phyloP scores from a whole-genome alignment of 2,329 filamentous ascomycete genomes.

The Torrubiella hemipterigena region DNA sequence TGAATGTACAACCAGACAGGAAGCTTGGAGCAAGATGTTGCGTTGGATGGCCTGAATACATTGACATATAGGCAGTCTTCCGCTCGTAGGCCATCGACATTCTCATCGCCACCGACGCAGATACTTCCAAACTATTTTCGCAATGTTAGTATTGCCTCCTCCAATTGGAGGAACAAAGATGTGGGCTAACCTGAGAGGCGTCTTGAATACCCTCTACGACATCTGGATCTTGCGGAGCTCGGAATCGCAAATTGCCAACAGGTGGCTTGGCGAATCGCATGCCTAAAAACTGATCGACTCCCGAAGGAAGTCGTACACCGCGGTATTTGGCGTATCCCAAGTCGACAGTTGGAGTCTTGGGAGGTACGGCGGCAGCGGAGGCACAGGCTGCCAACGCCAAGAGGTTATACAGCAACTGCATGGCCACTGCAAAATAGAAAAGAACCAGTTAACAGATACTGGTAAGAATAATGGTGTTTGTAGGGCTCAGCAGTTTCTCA shows the following conservation, averaged over 20 bases:
- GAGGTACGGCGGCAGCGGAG: neutral
- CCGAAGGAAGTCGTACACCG: neutral
- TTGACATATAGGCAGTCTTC: neutral
- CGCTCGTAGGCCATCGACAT: neutral
- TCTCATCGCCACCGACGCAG: neutral
- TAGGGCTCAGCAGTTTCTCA: too few species aligned
- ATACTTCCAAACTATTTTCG: neutral
- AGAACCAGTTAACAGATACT: too few species aligned
- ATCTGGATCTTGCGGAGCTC: neutral
- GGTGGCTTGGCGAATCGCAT: neutral
- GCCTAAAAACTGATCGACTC: neutral
- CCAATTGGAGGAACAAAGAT: neutral
- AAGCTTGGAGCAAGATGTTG: neutral
- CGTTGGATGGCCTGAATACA: neutral
- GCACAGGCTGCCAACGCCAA: neutral
- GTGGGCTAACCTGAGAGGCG: neutral
- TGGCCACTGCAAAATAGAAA: too few species aligned
- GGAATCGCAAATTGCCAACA: neutral
- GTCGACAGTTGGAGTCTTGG: neutral
- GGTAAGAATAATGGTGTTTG: too few species aligned
- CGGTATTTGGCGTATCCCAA: neutral
- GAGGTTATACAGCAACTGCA: too few species aligned
- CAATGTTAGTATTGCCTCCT: too few species aligned
- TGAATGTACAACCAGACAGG: neutral
- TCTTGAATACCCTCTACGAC: neutral